Evolutionary conservation across 208 protist species (phyloP), one percentile per base, ranked within the genome.

Genomic region (Acanthamoeba lenticulata): DNA sequence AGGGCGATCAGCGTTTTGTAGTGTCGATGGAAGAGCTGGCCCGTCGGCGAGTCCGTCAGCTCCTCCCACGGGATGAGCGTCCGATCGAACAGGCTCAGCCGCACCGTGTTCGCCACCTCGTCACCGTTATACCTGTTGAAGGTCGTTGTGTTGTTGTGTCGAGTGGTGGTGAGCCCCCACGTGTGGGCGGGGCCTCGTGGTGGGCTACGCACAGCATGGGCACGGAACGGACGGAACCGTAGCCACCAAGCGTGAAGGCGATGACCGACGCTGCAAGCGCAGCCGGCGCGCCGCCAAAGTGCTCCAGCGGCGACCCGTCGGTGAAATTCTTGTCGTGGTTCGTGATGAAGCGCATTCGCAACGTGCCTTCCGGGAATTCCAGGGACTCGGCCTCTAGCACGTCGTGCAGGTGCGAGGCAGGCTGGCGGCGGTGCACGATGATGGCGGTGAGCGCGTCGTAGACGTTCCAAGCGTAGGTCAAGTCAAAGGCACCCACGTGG

Each of bases 251-350:
- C 21, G 65, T 74, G 65, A 74, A 74, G 24, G 38, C 38, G 29
- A 74, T 17, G 29, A 29, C 65, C 29, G 65, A 74, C 4, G 65
- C 38, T 21, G 36, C 65, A 0, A 42, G 65, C 65, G 65, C 65
- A 1, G 65, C 65, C 13, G 65, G 32, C 29, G 36, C 65, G 36
- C 65, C 36, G 65, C 65, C 65, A 74, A 74, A 74, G 65, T 74
- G 65, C 65, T 74, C 36, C 29, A 74, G 5, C 5, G 65, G 65
- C 65, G 65, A 40, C 17, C 65, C 65, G 13, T 74, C 65, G 32
- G n/a, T 34, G n/a, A 74, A 34, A 29, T 74, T 74, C 65, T 74
- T 74, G 65, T 74, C 65, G 65, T 74, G 65, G 65, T 74, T 74
- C 29, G 32, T 74, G 65, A 42, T 74, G 65, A 74, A 74, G 4